Conservation (phyloP, 768 basidiomycete species). For the Lactarius pseudohatsudake region DNA sequence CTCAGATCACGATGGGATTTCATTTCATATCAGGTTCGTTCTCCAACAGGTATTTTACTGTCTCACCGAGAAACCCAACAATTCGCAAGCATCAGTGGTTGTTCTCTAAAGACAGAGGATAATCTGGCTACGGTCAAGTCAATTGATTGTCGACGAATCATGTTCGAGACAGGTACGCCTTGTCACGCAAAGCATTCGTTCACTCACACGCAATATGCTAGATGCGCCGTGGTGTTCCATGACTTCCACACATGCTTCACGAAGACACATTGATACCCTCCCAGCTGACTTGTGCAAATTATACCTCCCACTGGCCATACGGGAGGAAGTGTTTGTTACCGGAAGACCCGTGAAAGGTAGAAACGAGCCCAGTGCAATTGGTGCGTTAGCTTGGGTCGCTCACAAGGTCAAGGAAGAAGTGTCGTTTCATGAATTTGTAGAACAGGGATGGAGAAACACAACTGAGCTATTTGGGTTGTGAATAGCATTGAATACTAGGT, state of each 20-base stretch:
- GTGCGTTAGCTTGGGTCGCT: slow-evolving; percentile 73
- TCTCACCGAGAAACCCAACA: not conserved
- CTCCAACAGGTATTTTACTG: not conserved
- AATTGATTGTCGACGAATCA: slow-evolving; percentile 57
- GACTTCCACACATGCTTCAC: slow-evolving; percentile 64
- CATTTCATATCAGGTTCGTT: slow-evolving; percentile 49
- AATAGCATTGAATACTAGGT: not conserved
- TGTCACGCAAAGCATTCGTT: not conserved
- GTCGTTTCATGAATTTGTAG: slow-evolving; percentile 53
- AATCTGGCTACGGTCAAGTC: slow-evolving; percentile 55
- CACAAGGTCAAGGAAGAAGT: slow-evolving; percentile 47
- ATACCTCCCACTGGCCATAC: slow-evolving; percentile 53
- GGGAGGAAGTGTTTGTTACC: slow-evolving; percentile 55
- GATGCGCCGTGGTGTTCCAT: slow-evolving; percentile 77
- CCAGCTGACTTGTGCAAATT: slow-evolving; percentile 45
- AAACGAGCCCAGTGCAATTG: slow-evolving; percentile 68
- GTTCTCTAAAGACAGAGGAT: slow-evolving; percentile 69
- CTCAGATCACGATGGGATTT: slow-evolving; percentile 70
- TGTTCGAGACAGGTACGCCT: slow-evolving; percentile 71
- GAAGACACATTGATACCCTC: slow-evolving; percentile 47
- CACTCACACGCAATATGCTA: slow-evolving; percentile 30
- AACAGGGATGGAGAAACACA: slow-evolving; percentile 64
- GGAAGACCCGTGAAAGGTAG: slow-evolving; percentile 73
- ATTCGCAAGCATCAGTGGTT: slow-evolving; percentile 61
- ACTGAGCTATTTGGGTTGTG: slow-evolving; percentile 53